Conservation (phyloP, 306 rosid genomes). For the Glycyrrhiza uralensis region DNA sequence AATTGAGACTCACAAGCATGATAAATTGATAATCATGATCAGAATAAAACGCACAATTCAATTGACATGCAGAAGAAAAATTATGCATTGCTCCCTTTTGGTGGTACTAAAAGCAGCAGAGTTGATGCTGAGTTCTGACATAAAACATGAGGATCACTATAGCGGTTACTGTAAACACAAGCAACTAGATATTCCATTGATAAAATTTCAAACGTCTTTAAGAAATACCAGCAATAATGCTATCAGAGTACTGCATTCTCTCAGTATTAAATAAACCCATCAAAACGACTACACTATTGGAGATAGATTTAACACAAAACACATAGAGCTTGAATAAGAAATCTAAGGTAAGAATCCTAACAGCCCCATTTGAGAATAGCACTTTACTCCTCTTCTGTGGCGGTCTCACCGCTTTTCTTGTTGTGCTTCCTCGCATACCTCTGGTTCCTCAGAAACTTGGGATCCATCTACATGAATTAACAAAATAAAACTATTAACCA, state of each 20-base stretch:
- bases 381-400: slow-evolving; percentile 62
- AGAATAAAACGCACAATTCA: not conserved
- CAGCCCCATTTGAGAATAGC: not conserved
- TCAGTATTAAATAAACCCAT: slow-evolving; percentile 5
- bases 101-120: not conserved
- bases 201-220: not conserved
- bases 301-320: not conserved
- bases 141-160: not conserved
- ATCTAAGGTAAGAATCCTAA: slow-evolving; percentile 20
- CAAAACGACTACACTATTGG: slow-evolving; percentile 1
- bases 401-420: slow-evolving; percentile 54
- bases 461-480: slow-evolving; percentile 69
- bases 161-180: not conserved
- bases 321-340: not conserved
- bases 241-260: not conserved
- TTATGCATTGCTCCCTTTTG: no score
- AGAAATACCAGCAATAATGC: not conserved
- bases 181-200: not conserved
- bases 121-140: not conserved
- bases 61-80: not conserved
- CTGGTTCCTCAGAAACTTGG: slow-evolving; percentile 97
- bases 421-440: slow-evolving; percentile 99
- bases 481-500: not conserved
- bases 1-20: not conserved
- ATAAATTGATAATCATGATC: not conserved